Base-by-base conservation (phyloP, 2,329 filamentous ascomycete species). In the Pyrenophora tritici-repentis region DNA sequence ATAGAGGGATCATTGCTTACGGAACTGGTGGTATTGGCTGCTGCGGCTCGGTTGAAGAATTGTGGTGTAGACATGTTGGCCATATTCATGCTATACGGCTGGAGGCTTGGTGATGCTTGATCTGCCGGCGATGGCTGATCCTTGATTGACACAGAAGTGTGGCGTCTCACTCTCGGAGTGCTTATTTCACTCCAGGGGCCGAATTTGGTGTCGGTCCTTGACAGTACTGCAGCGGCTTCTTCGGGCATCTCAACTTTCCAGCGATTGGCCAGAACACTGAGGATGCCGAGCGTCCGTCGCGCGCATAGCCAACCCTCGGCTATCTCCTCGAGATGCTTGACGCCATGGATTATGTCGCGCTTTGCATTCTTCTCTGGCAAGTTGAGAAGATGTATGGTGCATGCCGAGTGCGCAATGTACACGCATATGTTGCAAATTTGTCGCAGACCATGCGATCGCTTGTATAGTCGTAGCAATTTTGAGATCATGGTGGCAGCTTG, bases 371-470 rank as follows among this genome's bases (percentile, higher is more conserved):
- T 96, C 62, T 97, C 92, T 0, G 92, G 92, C 1, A 97, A 79
- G 61, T 97, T 97, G 31, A 99, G 84, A 16, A 99, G 78, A 66
- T 97, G 94, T 33, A 97, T 95, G 0, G 91, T 97, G 70, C 91
- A 96, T 24, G 94, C 92, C 4, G 91, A 94, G 72, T 97, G 93
- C 0, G 89, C 83, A 75, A 97, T 97, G 73, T 99, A 99, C 0
- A 97, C 91, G 3, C 89, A 92, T 63, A 97, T 91, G 67, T 97
- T 97, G 76, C 90, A 96, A 29, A 99, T 96, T 70, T 97, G 93
- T 4, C 91, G 86, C 10, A 97, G 77, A 8, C 93, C 91, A 73
- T 96, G 95, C 1, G 87, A 87, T 61, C 93, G 90, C 73, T 96
- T 97, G 76, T 97, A 99, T 1, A 97, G 78, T 0, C 94, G 86